Conservation (phyloP, 306 rosid species). For the Crotalaria pallida region DNA sequence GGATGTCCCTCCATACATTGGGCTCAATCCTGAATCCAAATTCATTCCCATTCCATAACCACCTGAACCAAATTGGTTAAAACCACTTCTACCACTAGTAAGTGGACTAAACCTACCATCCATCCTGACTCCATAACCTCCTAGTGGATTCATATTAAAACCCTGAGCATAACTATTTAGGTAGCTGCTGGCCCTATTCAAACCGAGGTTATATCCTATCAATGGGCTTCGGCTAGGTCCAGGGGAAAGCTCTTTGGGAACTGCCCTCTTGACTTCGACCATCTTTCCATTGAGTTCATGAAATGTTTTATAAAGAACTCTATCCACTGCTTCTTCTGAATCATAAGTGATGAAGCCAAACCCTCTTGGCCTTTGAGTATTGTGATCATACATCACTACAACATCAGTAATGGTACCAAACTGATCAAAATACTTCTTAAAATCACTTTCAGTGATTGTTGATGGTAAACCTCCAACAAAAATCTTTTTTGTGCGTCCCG, state of each 20-base stretch:
- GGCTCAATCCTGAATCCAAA: constrained; percentile 61
- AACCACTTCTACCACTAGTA: constrained; percentile 49
- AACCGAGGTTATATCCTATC: constrained; percentile 62
- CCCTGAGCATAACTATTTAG: constrained; percentile 65
- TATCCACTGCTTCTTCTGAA: constrained; percentile 82
- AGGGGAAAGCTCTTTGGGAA: constrained; percentile 87
- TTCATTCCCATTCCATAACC: constrained; percentile 69
- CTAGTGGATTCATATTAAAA: constrained; percentile 62
- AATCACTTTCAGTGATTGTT: constrained; percentile 74
- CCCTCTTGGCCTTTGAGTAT: constrained; percentile 94
- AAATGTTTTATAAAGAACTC: constrained; percentile 75
- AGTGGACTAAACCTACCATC: constrained; percentile 79
- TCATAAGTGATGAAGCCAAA: constrained; percentile 92
- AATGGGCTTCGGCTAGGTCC: constrained; percentile 69
- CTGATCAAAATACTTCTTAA: constrained; percentile 79
- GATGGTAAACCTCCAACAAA: constrained; percentile 94
- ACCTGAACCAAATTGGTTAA: constrained; percentile 54
- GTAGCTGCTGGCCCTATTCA: constrained; percentile 58
- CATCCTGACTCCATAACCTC: constrained; percentile 70
- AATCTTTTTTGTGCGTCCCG: constrained; percentile 78
- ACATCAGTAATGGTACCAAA: constrained; percentile 82
- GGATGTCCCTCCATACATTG: constrained; percentile 58
- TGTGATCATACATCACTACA: constrained; percentile 96
- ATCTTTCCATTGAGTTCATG: constrained; percentile 89
- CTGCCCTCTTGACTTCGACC: constrained; percentile 97